Percentiles rank a stretch among this genome's conserved stretches.
Conservation (phyloP, 1,284 basidiomycete species). For the Singerocomus rubriflavus region DNA sequence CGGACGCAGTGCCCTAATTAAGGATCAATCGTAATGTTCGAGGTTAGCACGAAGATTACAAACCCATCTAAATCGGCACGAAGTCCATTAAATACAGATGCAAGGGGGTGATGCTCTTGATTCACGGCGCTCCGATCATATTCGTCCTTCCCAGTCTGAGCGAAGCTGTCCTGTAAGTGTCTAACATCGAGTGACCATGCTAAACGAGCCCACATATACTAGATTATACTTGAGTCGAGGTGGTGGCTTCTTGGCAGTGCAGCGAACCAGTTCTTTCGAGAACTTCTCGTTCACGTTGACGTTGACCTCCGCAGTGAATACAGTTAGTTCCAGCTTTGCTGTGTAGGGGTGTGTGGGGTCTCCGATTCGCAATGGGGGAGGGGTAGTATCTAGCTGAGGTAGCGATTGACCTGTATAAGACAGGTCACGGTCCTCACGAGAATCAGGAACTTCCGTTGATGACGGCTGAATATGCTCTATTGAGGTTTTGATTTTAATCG, state of each 20-base stretch:
- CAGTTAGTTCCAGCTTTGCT: conserved; percentile 74
- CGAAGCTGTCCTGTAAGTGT: not conserved
- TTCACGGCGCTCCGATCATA: conserved; percentile 75
- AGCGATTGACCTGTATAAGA: conserved; percentile 58
- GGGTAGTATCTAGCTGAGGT: conserved; percentile 31
- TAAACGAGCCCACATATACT: conserved; percentile 66
- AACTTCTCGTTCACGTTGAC: conserved; percentile 76
- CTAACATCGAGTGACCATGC: not conserved
- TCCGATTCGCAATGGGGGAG: conserved; percentile 39
- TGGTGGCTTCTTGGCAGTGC: conserved; percentile 95
- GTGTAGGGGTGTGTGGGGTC: conserved; percentile 58
- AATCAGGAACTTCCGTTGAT: conserved; percentile 35
- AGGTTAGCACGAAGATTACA: conserved; percentile 17
- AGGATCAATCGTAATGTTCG: conserved; percentile 10
- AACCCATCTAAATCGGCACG: conserved; percentile 82
- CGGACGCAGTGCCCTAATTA: conserved; percentile 55
- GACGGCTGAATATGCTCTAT: conserved; percentile 63
- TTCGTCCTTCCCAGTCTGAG: conserved; percentile 83
- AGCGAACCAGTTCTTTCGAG: conserved; percentile 78
- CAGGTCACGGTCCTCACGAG: conserved; percentile 52
- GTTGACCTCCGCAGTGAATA: conserved; percentile 80
- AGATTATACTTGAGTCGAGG: conserved; percentile 75
- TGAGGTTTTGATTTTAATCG: no score
- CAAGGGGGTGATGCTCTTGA: conserved; percentile 54
- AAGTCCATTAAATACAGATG: conserved; percentile 81